Percentiles rank a stretch among this genome's conserved stretches.
phyloP scores from a whole-genome alignment of 2,329 filamentous ascomycete species.

The Aschersonia sp. region DNA sequence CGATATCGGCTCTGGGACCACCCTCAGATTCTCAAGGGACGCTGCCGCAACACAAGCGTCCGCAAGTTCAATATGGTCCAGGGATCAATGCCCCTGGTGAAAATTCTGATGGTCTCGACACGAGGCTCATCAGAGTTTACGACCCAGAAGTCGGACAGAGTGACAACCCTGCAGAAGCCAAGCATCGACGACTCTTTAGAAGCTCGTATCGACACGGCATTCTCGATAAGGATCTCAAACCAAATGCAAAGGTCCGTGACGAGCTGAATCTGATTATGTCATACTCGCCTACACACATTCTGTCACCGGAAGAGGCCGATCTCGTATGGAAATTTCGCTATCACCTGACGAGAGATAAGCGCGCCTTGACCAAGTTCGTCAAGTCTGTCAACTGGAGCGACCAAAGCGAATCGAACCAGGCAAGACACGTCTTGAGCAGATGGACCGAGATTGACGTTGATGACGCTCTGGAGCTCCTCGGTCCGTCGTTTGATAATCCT shows the following conservation, averaged over 20 bases:
- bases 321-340: conserved; percentile 96
- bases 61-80: conserved; percentile 79
- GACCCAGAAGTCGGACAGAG: conserved; percentile 82
- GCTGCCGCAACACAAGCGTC: conserved; percentile 57
- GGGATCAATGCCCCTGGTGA: conserved; percentile 63
- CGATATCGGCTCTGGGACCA: conserved; percentile 61
- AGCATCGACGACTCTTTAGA: conserved; percentile 81
- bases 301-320: conserved; percentile 87
- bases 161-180: conserved; percentile 90
- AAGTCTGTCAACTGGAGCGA: conserved; percentile 96
- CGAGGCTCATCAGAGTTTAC: conserved; percentile 69
- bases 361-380: conserved; percentile 88
- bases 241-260: conserved; percentile 89
- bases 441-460: conserved; percentile 98
- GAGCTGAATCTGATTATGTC: conserved; percentile 84
- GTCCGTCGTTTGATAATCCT: conserved; percentile 79
- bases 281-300: conserved; percentile 79
- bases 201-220: conserved; percentile 86
- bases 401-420: conserved; percentile 70
- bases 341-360: conserved; percentile 83
- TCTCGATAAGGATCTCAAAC: conserved; percentile 86
- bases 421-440: conserved; percentile 75
- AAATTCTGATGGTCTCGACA: conserved; percentile 29
- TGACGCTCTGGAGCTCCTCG: conserved; percentile 85
- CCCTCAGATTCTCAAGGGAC: conserved; percentile 44